phyloP scores from a whole-genome alignment of 2,329 filamentous ascomycete species.

The Penicillium corylophilum region DNA sequence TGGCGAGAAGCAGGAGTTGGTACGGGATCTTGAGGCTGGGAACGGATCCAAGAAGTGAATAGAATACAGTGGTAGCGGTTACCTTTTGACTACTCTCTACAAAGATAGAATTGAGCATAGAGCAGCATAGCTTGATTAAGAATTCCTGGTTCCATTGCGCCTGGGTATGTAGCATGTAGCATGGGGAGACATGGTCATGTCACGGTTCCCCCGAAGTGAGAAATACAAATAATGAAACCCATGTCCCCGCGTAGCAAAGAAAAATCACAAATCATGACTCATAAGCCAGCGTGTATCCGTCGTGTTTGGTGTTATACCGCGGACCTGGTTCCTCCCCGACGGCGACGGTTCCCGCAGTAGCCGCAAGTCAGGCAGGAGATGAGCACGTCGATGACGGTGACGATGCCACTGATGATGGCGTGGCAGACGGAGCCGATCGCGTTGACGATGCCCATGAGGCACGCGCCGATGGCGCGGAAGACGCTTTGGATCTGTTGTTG shows the following conservation, averaged over 20 bases:
- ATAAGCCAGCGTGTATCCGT: background rate
- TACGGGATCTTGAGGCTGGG: slow-evolving; percentile 14
- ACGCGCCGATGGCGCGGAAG: slow-evolving; percentile 63
- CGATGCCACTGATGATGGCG: slow-evolving; percentile 67
- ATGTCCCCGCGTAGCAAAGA: background rate
- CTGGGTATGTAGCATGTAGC: slow-evolving; percentile 17
- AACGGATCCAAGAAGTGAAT: background rate
- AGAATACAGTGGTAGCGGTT: too few relatives aligned
- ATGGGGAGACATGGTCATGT: background rate
- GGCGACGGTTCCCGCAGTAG: slow-evolving; percentile 33
- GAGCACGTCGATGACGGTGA: slow-evolving; percentile 64
- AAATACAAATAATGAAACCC: background rate
- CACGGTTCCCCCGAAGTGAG: background rate
- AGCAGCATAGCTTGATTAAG: background rate
- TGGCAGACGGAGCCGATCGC: slow-evolving; percentile 64
- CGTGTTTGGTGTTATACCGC: slow-evolving; percentile 14
- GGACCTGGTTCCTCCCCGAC: slow-evolving; percentile 19
- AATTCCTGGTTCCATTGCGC: slow-evolving; percentile 1
- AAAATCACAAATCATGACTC: background rate
- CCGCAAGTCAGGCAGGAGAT: slow-evolving; percentile 62
- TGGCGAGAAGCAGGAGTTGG: slow-evolving; percentile 25
- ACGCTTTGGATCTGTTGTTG: slow-evolving; percentile 55
- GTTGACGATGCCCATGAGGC: slow-evolving; percentile 67
- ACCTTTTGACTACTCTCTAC: background rate
- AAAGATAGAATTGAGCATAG: background rate